phyloP scores from a whole-genome alignment of 176 grass and related monocot genomes.

The Avena sativa region DNA sequence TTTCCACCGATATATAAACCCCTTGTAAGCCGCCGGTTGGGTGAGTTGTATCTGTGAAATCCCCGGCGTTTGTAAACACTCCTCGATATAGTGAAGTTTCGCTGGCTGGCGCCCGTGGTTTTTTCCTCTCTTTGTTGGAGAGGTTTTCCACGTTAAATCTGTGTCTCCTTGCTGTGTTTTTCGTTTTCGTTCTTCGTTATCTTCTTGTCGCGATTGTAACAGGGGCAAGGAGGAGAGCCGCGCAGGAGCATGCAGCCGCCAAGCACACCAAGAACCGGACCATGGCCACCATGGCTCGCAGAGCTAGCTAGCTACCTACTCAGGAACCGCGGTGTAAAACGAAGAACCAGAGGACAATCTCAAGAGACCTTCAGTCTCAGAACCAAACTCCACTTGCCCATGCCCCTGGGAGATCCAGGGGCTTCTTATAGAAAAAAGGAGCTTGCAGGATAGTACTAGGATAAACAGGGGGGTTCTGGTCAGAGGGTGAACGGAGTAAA shows the following conservation, averaged over 20 bases:
- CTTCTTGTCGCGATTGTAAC: no score
- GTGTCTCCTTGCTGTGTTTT: no score
- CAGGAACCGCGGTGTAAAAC: neutral
- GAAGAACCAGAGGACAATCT: neutral
- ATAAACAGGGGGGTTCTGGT: neutral
- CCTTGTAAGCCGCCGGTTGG: no score
- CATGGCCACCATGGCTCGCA: neutral
- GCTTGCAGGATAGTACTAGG: neutral
- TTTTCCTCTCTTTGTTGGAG: no score
- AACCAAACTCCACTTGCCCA: neutral
- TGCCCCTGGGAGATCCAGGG: neutral
- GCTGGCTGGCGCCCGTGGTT: no score
- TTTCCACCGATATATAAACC: no score
- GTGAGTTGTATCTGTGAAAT: no score
- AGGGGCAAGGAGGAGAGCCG: neutral
- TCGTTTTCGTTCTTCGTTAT: no score
- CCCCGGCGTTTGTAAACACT: no score
- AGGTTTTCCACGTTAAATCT: no score
- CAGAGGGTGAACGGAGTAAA: neutral
- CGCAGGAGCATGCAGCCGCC: neutral
- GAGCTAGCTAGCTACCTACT: neutral
- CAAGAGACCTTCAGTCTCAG: neutral
- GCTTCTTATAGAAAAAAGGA: conserved; percentile 1
- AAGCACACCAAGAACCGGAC: conserved; percentile 18
- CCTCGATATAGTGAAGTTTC: no score